Base-by-base conservation (phyloP, 2,329 filamentous ascomycete species). In the Orbilia quercus region DNA sequence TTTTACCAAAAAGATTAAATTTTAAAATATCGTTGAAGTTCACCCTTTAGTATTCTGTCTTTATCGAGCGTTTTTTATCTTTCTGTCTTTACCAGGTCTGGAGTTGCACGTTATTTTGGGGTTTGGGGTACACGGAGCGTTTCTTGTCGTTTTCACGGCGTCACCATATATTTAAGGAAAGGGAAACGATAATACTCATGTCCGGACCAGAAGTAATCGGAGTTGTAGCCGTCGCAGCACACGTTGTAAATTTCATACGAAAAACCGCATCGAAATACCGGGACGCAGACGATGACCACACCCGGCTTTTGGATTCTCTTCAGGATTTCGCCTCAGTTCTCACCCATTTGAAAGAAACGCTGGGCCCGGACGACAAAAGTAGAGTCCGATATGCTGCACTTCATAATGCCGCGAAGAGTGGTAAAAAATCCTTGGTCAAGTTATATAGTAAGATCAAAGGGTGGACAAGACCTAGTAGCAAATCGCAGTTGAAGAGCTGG, bases 231-330 rank as follows among this genome's bases (percentile, higher is more conserved):
- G 45, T 62, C 9, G 64, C 59, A 48, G 16, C 66, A 1, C 53
- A 66, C 18, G 60, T 54, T 3, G 42, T 38, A 7, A 66, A 44
- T 14, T 65, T 73, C 16, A 60, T 73, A 11, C 45, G 16, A 7
- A 54, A 73, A 23, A 60, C 60, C 14, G 48, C 62, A 28, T 55
- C 53, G 5, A 60, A 45, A 28, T 66, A 62, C 28, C 28, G 55
- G 20, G 54, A 50, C 44, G 40, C 31, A 0, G 69, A 65, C 20
- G 69, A 62, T 11, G 60, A 73, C 14, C 34, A 45, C 23, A n/a
- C 7, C 7, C 36, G 60, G 7, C 62, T 62, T 40, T 31, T 42
- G 22, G 18, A 11, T 16, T 34, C 45, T 12, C 40, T 73, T 7
- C 59, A 47, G 22, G 18, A 53, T 14, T 38, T 73, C 4, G 25